A percentile compares a stretch with the other conserved stretches of the same genome.
These are phyloP conservation scores for Botrytis galanthina DNA, from an alignment of 2,329 filamentous ascomycete genomes.

Conservation along the genomic window DNA sequence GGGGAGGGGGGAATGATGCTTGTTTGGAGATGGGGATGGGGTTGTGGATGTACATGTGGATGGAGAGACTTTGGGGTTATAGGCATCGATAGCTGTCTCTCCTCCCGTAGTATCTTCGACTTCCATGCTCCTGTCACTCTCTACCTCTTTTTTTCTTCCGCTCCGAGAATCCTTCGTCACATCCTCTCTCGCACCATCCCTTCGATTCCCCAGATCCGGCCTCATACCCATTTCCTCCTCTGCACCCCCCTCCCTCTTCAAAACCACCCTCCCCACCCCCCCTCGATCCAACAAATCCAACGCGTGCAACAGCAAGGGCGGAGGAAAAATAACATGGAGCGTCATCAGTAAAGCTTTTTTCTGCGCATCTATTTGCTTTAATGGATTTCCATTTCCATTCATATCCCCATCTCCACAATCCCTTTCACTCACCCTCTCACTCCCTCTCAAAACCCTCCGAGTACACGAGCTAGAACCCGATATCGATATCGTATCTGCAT, in stretches of 20 bases:
- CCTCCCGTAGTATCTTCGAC: neutral
- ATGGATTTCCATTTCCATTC: constrained; percentile 17
- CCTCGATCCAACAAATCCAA: constrained; percentile 82
- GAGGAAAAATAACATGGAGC: constrained; percentile 78
- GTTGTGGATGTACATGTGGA: too few species aligned
- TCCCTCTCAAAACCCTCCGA: neutral
- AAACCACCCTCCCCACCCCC: constrained; percentile 61
- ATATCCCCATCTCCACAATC: too few species aligned
- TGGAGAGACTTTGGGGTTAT: too few species aligned
- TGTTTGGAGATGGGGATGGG: neutral
- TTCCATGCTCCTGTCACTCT: too few species aligned
- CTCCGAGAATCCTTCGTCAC: constrained; percentile 24
- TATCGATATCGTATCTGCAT: neutral
- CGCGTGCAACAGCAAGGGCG: constrained; percentile 70
- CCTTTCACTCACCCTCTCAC: constrained; percentile 5
- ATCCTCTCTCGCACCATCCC: too few species aligned
- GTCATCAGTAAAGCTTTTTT: constrained; percentile 48
- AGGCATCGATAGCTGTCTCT: neutral
- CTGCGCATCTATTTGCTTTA: constrained; percentile 26
- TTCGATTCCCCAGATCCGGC: neutral
- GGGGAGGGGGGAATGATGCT: neutral
- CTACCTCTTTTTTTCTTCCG: neutral
- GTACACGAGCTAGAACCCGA: too few species aligned
- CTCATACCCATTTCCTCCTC: constrained; percentile 19
- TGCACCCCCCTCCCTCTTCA: neutral